Conservation (phyloP, 2,329 filamentous ascomycete genomes). For the Paramyrothecium sp. region DNA sequence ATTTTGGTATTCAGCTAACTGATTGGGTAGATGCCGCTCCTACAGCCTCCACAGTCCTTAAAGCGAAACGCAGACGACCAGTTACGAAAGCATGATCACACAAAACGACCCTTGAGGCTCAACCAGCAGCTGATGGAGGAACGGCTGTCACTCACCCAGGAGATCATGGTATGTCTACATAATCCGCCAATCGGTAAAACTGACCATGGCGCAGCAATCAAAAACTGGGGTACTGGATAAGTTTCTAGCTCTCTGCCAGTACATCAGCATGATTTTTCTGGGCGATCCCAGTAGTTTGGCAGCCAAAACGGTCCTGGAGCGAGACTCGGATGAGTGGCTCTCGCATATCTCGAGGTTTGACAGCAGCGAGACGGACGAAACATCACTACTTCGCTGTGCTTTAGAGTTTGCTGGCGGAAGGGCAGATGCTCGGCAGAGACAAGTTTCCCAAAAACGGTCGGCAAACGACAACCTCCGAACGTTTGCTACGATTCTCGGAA, state of each 20-base stretch:
- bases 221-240: not conserved
- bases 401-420: not conserved
- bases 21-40: not conserved
- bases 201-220: not conserved
- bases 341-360: not conserved
- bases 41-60: not conserved
- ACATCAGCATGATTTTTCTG: not conserved
- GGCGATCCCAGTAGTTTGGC: not conserved
- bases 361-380: not conserved
- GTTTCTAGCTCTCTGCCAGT: not conserved
- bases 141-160: not conserved
- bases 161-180: not conserved
- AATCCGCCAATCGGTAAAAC: not conserved
- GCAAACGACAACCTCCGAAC: not conserved
- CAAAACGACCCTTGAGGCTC: not conserved
- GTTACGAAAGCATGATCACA: not conserved
- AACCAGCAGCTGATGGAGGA: too few relatives aligned
- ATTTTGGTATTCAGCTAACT: not conserved
- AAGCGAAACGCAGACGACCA: not conserved
- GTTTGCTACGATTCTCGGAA: not conserved
- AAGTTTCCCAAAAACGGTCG: not conserved
- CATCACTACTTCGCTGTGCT: not conserved
- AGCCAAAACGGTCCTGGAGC: not conserved
- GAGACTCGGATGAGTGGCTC: not conserved
- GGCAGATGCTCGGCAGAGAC: not conserved